Evolutionary conservation across 257 asterid species (phyloP).

Genomic region (Solanum piurae): DNA sequence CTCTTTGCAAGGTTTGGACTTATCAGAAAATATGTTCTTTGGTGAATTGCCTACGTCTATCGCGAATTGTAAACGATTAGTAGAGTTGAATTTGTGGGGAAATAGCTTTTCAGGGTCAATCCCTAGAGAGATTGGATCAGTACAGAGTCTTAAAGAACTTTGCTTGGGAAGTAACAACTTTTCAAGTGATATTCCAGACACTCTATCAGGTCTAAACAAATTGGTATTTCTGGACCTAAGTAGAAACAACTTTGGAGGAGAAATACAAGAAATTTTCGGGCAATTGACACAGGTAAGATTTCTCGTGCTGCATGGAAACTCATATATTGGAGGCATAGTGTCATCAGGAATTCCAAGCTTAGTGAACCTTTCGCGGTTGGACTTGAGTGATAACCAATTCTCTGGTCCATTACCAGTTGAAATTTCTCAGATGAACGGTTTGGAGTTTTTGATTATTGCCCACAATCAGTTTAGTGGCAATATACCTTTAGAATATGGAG

Average conservation of each 20-base stretch:
- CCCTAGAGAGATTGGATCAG: slow-evolving; percentile 55
- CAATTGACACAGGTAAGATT: slow-evolving; percentile 43
- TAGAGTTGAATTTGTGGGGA: slow-evolving; percentile 41
- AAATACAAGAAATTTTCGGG: slow-evolving; percentile 60
- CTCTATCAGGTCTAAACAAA: slow-evolving; percentile 29
- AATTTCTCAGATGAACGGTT: slow-evolving; percentile 36
- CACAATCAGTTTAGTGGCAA: slow-evolving; percentile 50
- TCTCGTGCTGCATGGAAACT: slow-evolving; percentile 53
- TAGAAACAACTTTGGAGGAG: slow-evolving; percentile 57
- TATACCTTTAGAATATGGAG: slow-evolving; percentile 71
- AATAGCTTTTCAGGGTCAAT: slow-evolving; percentile 52
- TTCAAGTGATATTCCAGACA: slow-evolving; percentile 62
- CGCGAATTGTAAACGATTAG: slow-evolving; percentile 35
- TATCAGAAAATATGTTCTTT: slow-evolving; percentile 46
- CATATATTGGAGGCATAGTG: slow-evolving; percentile 47
- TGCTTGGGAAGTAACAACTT: slow-evolving; percentile 58
- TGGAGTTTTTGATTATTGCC: slow-evolving; percentile 64
- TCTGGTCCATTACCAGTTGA: slow-evolving; percentile 60
- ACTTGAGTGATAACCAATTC: slow-evolving; percentile 67
- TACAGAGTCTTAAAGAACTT: slow-evolving; percentile 38
- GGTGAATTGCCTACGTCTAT: slow-evolving; percentile 57
- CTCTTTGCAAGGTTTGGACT: slow-evolving; percentile 42
- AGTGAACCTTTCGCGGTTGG: slow-evolving; percentile 53
- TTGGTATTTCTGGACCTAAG: slow-evolving; percentile 64
- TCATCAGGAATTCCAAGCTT: slow-evolving; percentile 48